Conservation (phyloP, 345 rosid species). For the Acer negundo region DNA sequence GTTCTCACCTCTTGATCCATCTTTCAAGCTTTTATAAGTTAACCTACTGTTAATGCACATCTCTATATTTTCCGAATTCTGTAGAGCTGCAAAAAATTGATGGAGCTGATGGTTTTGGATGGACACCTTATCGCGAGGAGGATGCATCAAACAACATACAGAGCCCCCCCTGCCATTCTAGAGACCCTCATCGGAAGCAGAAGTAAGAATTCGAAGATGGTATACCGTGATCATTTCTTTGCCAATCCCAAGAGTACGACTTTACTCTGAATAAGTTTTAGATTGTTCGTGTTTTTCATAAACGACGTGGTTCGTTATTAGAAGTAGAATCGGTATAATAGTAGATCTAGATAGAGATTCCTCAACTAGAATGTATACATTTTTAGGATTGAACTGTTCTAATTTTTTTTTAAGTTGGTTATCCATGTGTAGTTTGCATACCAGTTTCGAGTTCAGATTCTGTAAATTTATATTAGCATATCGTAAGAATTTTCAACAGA, state of each 20-base stretch:
- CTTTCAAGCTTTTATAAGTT: background rate
- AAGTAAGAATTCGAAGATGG: constrained; percentile 42
- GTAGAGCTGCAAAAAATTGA: constrained; percentile 70
- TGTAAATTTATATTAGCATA: too few species aligned
- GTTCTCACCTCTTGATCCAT: background rate
- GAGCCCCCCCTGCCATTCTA: constrained; percentile 57
- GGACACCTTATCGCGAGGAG: constrained; percentile 58
- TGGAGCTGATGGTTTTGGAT: constrained; percentile 79
- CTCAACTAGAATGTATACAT: background rate
- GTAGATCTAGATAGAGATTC: background rate
- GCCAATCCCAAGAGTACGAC: constrained; percentile 66
- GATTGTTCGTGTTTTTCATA: background rate
- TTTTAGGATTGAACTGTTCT: background rate
- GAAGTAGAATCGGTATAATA: background rate
- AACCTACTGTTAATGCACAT: background rate
- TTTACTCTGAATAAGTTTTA: constrained; percentile 33
- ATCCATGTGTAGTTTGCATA: background rate
- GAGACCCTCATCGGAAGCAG: constrained; percentile 43
- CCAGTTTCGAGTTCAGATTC: too few species aligned
- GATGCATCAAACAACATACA: constrained; percentile 55
- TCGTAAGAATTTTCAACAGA: too few species aligned
- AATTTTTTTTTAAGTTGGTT: background rate
- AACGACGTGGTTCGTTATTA: background rate
- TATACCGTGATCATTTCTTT: constrained; percentile 66
- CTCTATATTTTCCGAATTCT: background rate